Conservation (phyloP, 23 red algal species). For the Chondrus crispus region DNA sequence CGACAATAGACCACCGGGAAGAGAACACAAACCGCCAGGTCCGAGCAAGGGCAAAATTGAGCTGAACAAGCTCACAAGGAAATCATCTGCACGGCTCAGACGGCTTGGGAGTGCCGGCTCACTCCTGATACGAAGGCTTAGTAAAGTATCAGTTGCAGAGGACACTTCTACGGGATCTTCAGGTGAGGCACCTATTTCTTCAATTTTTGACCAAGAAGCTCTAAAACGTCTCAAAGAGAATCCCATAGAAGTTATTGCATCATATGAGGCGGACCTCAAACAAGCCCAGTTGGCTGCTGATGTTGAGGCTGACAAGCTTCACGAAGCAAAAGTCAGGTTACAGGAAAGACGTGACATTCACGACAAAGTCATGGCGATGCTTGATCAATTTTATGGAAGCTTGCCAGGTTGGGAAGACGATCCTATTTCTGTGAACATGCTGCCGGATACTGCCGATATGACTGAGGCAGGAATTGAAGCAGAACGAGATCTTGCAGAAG, state of each 20-base stretch:
- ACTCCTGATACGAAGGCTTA: conserved; percentile 35
- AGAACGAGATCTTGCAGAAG: conserved; percentile 44
- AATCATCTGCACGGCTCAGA: conserved; percentile 17
- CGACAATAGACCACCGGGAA: too few relatives aligned
- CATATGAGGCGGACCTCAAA: conserved; percentile 1
- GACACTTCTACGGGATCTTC: background rate
- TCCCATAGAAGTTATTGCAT: conserved; percentile 10
- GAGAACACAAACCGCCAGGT: background rate
- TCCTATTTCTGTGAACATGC: conserved; percentile 38
- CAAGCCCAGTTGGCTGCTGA: conserved; percentile 2
- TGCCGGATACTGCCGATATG: conserved; percentile 49
- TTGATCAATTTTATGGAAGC: conserved; percentile 57
- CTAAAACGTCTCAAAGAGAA: conserved; percentile 20
- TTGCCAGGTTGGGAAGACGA: conserved; percentile 56
- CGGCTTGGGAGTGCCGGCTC: conserved; percentile 45
- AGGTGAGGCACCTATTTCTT: background rate
- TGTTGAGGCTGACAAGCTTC: conserved; percentile 26
- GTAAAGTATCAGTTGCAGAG: background rate
- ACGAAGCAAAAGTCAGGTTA: conserved; percentile 1
- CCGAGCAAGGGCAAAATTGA: background rate
- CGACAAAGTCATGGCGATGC: conserved; percentile 27
- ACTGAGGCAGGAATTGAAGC: conserved; percentile 55
- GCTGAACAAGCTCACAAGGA: conserved; percentile 6
- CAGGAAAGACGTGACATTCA: conserved; percentile 10
- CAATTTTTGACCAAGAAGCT: conserved; percentile 27